Base-by-base conservation (phyloP, 2,329 filamentous ascomycete genomes). In the Diaporthe vexans region DNA sequence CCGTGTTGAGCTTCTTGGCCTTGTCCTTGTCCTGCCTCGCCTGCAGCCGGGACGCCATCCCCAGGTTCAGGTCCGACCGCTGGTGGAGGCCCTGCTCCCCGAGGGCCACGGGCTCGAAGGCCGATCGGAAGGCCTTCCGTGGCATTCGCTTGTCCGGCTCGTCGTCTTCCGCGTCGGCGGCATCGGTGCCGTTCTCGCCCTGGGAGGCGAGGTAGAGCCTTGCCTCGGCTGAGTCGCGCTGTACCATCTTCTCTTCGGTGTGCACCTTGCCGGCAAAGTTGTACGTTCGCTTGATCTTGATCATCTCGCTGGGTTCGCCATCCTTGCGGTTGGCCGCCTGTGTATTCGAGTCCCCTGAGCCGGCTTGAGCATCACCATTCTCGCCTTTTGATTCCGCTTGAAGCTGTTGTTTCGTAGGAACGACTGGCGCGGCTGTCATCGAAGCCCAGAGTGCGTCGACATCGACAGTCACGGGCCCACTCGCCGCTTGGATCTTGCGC, bases 251-350 rank as follows among this genome's bases (percentile, higher is more conserved):
- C 80, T 94, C 91, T 79, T 95, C 93, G 0, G 89, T 93, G 78
- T 93, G 91, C 17, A 92, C 87, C 78, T 93, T 90, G 40, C 93
- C 93, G 48, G 93, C 93, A 78, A 95, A 95, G 78, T 92, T 93
- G 83, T 94, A 94, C 19, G 90, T 92, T 40, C 92, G 91, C 78
- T 91, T 93, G 76, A 95, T 92, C 75, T 88, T 89, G 78, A 94
- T 86, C 83, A 86, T 87, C 7, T 83, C 81, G 2, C 83, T 77
- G 7, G 81, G 63, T 1, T 82, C 81, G 35, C 43, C 75, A 73
- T 29, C 69, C 74, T 67, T 72, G 51, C 71, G 43, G 19, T 63
- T 33, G 9, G 40, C 33, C 21, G 26, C 59, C 37, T 59, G n/a
- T 77, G 77, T 68, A 67, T 76, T 74, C 40, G 77, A 76, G 17